Evolutionary conservation across 805 yeast species (phyloP).

Genomic region (Helenozyma rhizophorensis): DNA sequence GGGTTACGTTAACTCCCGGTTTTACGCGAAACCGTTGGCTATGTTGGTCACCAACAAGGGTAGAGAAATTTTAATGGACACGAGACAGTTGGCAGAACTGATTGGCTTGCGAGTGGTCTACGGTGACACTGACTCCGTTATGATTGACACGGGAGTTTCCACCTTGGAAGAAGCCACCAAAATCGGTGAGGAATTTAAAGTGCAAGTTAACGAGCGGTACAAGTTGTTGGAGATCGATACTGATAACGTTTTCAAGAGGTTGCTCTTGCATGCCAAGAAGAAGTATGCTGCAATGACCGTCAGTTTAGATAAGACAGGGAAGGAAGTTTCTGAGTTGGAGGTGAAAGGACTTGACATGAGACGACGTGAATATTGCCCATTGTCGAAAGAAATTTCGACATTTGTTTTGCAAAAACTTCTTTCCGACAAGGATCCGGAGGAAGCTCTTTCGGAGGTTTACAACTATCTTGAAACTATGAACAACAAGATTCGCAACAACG

Average conservation of each 20-base stretch:
- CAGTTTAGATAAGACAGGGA: slow-evolving; percentile 49
- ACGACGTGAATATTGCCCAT: slow-evolving; percentile 93
- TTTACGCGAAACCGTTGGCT: slow-evolving; percentile 94
- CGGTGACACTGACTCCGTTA: slow-evolving; percentile 98
- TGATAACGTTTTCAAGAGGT: slow-evolving; percentile 84
- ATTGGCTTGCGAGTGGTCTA: slow-evolving; percentile 82
- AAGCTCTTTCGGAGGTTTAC: slow-evolving; percentile 68
- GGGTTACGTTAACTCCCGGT: slow-evolving; percentile 87
- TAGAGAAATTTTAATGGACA: slow-evolving; percentile 89
- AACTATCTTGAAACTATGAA: slow-evolving; percentile 62
- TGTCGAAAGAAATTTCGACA: slow-evolving; percentile 84
- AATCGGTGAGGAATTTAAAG: slow-evolving; percentile 83
- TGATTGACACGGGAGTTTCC: slow-evolving; percentile 87
- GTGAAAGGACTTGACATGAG: slow-evolving; percentile 96
- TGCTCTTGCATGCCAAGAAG: slow-evolving; percentile 89
- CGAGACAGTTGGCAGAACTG: slow-evolving; percentile 87
- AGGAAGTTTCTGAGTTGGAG: slow-evolving; percentile 55
- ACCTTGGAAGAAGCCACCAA: slow-evolving; percentile 67
- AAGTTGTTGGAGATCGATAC: slow-evolving; percentile 86
- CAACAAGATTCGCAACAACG: slow-evolving; percentile 52
- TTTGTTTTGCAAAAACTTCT: slow-evolving; percentile 68
- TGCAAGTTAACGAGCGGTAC: slow-evolving; percentile 83
- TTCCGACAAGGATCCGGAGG: slow-evolving; percentile 71
- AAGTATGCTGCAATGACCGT: slow-evolving; percentile 91
- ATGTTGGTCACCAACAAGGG: slow-evolving; percentile 94